These are phyloP conservation scores for Nakaseomyces sp. DNA, from an alignment of 1,139 yeast species.

Conservation along the genomic window DNA sequence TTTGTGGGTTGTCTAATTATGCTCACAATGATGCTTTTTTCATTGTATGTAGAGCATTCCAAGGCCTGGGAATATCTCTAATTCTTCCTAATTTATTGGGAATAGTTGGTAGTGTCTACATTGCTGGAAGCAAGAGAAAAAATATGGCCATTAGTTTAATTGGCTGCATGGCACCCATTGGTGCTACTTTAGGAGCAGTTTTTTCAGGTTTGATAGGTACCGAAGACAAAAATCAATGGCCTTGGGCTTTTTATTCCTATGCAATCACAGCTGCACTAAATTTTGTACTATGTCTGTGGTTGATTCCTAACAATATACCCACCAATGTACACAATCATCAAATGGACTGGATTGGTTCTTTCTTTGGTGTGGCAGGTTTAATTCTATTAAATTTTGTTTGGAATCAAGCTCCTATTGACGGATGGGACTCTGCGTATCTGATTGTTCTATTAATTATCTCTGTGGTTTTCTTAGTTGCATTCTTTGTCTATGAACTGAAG, in stretches of 20 bases:
- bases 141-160: slow-evolving; percentile 43
- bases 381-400: slow-evolving; percentile 44
- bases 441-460: slow-evolving; percentile 40
- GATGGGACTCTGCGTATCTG: slow-evolving; percentile 42
- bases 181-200: slow-evolving; percentile 43
- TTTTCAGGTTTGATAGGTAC: slow-evolving; percentile 43
- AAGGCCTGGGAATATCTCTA: slow-evolving; percentile 48
- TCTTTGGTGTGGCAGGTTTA: slow-evolving; percentile 40
- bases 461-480: slow-evolving; percentile 31
- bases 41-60: slow-evolving; percentile 45
- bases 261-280: slow-evolving; percentile 34
- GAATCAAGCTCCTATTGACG: slow-evolving; percentile 48
- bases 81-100: slow-evolving; percentile 48
- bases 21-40: slow-evolving; percentile 39
- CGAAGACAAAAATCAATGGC: slow-evolving; percentile 36
- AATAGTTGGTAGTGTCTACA: slow-evolving; percentile 41
- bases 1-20: slow-evolving; percentile 43
- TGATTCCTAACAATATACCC: slow-evolving; percentile 34
- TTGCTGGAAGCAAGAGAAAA: slow-evolving; percentile 39
- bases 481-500: slow-evolving; percentile 27
- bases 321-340: slow-evolving; percentile 18
- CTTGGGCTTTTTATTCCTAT: slow-evolving; percentile 45
- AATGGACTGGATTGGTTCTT: slow-evolving; percentile 42
- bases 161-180: slow-evolving; percentile 50
- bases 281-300: slow-evolving; percentile 28